Evolutionary conservation across 257 asterid species (phyloP).

Genomic region (Linaria vulgaris): DNA sequence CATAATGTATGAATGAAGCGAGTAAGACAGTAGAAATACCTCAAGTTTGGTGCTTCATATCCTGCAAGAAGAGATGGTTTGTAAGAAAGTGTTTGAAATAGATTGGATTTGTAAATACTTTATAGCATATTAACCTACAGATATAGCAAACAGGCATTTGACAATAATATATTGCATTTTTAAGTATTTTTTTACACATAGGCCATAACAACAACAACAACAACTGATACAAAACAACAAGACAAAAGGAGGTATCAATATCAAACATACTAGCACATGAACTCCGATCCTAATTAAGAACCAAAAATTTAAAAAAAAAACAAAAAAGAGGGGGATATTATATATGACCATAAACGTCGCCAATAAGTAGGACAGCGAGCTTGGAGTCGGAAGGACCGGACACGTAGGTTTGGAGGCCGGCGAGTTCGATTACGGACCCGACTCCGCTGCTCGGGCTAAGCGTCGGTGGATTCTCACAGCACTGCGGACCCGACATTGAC

Average conservation of each 20-base stretch:
- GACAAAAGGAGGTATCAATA: too few species aligned
- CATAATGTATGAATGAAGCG: background rate
- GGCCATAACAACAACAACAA: too few species aligned
- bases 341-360: conserved; percentile 54
- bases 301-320: too few species aligned
- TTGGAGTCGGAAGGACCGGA: conserved; percentile 44
- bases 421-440: conserved; percentile 44
- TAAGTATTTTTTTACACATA: too few species aligned
- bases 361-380: conserved; percentile 45
- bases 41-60: conserved; percentile 42
- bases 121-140: too few species aligned
- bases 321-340: too few species aligned
- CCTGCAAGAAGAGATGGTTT: conserved; percentile 37
- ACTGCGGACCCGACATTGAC: conserved; percentile 53
- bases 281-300: too few species aligned
- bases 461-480: conserved; percentile 63
- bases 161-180: too few species aligned
- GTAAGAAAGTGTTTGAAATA: background rate
- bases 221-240: too few species aligned
- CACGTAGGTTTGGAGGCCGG: conserved; percentile 47
- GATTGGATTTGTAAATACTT: too few species aligned
- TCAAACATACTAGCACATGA: too few species aligned
- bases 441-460: conserved; percentile 45
- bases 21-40: conserved; percentile 27
- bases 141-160: too few species aligned